A percentile compares a stretch with the other conserved stretches of the same genome.
Conservation (phyloP, 1,284 basidiomycete species). For the Bondarzewia mesenterica region DNA sequence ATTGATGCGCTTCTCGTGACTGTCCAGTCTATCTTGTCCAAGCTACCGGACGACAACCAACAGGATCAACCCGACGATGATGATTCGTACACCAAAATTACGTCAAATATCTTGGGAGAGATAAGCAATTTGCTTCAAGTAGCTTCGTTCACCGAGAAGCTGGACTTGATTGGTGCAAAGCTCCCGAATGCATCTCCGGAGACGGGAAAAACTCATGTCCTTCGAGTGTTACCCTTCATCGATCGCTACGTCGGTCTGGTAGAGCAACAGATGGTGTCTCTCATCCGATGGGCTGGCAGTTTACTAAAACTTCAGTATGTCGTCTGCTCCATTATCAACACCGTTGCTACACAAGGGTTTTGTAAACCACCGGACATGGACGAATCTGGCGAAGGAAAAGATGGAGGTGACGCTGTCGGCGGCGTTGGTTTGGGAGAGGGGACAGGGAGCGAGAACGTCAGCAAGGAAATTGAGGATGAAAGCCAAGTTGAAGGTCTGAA, state of each 20-base stretch:
- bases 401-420: slow-evolving; percentile 48
- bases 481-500: slow-evolving; percentile 93
- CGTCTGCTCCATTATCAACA: slow-evolving; percentile 66
- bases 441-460: slow-evolving; percentile 78
- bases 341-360: slow-evolving; percentile 83
- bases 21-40: slow-evolving; percentile 47
- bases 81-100: slow-evolving; percentile 24
- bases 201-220: slow-evolving; percentile 22
- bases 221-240: slow-evolving; percentile 60
- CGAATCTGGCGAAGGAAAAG: slow-evolving; percentile 40
- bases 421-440: slow-evolving; percentile 88
- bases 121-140: slow-evolving; percentile 22
- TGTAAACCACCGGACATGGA: slow-evolving; percentile 77
- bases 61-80: slow-evolving; percentile 20
- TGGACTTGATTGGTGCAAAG: slow-evolving; percentile 27
- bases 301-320: slow-evolving; percentile 84
- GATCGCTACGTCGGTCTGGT: slow-evolving; percentile 46
- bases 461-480: slow-evolving; percentile 91
- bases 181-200: slow-evolving; percentile 20
- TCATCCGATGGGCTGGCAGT: slow-evolving; percentile 61
- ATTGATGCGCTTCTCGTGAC: slow-evolving; percentile 59
- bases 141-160: slow-evolving; percentile 25
- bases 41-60: slow-evolving; percentile 3
- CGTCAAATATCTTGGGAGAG: slow-evolving; percentile 15
- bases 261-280: slow-evolving; percentile 46